Evolutionary conservation across 768 basidiomycete species (phyloP), one percentile per base, ranked within the genome.

Genomic region (Boletus subparvulus): DNA sequence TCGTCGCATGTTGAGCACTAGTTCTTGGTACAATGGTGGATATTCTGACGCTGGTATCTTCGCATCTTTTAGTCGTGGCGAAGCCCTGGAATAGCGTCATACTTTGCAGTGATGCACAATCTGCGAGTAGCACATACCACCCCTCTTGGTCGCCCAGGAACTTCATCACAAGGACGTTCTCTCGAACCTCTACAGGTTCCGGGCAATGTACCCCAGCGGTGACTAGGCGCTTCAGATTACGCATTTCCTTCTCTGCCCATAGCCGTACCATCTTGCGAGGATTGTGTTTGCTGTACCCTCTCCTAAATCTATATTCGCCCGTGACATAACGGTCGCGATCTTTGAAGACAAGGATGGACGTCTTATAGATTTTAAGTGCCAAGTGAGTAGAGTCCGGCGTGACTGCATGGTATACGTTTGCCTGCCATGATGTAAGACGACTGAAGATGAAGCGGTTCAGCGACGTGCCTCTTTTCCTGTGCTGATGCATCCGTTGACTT

Each of bases 211-310:
- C 83, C 0, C 91, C 94, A 19, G 92, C 92, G n/a, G 85, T 74
- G 10, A 83, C 79, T 45, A 99, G 75, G 33, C 97, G 83, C 68
- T 89, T 88, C 59, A 99, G 75, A 69, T 99, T 99, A 24, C 97
- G 85, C 88, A 98, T 90, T 73, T 99, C 97, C 75, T 99, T 99
- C 74, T 99, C 97, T 3, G 97, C 97, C 97, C 97, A 99, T 4
- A 98, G 73, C 16, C 94, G 83, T 19, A 99, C 95, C 96, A 99
- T 98, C 75, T 99, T 99, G 28, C 97, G 84, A 16, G 97, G 96
- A 69, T 98, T 99, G 59, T 82, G 86, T 55, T 88, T 87, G 65
- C 84, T 86, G 73, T 93, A 93, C 26, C 95, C 95, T 54, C 87
- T 83, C 47, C 92, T 81, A 77, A 98, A 98, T n/a, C 97, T 87